phyloP scores from a whole-genome alignment of 192 early-diverging fungal genomes.

The Mortierella hygrophila region DNA sequence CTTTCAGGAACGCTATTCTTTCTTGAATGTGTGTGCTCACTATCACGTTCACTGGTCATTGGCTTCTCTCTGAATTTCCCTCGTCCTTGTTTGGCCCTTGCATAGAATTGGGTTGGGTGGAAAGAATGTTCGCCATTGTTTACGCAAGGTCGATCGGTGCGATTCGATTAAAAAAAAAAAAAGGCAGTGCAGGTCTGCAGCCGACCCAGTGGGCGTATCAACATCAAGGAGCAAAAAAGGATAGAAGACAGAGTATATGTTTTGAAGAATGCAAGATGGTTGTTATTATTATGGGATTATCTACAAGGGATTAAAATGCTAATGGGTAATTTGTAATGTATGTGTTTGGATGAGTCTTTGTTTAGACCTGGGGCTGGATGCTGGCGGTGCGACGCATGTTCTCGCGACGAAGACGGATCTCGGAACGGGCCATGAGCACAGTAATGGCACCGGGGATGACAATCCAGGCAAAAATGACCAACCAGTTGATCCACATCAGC shows the following conservation, averaged over 20 bases:
- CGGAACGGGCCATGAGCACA: slow-evolving; percentile 44
- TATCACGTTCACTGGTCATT: too few relatives aligned
- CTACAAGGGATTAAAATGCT: slow-evolving; percentile 4
- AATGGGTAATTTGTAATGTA: background rate
- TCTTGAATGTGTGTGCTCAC: too few relatives aligned
- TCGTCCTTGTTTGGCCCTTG: too few relatives aligned
- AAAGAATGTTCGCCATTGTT: background rate
- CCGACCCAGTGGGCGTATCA: too few relatives aligned
- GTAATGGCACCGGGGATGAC: slow-evolving; percentile 27
- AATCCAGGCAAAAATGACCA: slow-evolving; percentile 45
- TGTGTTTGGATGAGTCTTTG: background rate
- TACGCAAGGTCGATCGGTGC: background rate
- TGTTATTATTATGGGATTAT: background rate
- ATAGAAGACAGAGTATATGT: background rate
- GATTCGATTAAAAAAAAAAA: background rate
- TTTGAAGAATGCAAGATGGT: background rate
- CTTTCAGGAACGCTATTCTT: too few relatives aligned
- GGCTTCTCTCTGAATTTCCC: too few relatives aligned
- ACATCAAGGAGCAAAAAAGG: background rate
- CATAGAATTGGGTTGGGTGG: background rate
- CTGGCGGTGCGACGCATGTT: slow-evolving; percentile 41
- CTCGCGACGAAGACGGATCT: slow-evolving; percentile 46
- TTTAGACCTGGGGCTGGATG: slow-evolving; percentile 13
- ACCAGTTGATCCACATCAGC: slow-evolving; percentile 55
- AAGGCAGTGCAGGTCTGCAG: background rate